Evolutionary conservation across 805 yeast genomes (phyloP).

Genomic region (Wickerhamomyces chaumierensis): DNA sequence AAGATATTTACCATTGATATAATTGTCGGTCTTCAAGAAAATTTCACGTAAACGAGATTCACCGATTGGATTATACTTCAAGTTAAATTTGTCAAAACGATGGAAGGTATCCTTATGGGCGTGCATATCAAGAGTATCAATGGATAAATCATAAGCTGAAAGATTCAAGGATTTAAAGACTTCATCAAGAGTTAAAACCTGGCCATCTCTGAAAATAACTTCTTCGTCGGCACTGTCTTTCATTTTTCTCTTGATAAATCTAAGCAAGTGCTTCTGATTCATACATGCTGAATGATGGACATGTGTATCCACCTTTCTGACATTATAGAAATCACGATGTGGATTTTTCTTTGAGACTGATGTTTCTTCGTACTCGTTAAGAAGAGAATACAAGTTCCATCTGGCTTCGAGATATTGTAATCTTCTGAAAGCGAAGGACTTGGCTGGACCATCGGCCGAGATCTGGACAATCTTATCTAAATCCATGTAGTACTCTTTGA

Average conservation of each 20-base stretch:
- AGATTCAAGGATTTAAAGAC: constrained; percentile 86
- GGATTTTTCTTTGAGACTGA: constrained; percentile 87
- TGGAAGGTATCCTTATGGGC: constrained; percentile 98
- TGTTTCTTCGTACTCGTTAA: constrained; percentile 89
- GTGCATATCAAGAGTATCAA: constrained; percentile 98
- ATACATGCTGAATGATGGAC: constrained; percentile 98
- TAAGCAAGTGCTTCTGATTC: constrained; percentile 93
- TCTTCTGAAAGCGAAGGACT: constrained; percentile 90
- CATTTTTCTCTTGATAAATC: constrained; percentile 91
- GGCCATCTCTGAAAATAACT: constrained; percentile 89
- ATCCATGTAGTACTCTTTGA: constrained; percentile 79
- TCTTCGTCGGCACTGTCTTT: constrained; percentile 79
- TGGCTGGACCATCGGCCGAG: constrained; percentile 91
- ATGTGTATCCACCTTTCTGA: constrained; percentile 95
- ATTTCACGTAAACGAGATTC: constrained; percentile 96
- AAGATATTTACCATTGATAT: constrained; percentile 73
- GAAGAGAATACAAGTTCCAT: constrained; percentile 82
- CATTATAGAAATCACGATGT: constrained; percentile 94
- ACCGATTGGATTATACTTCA: constrained; percentile 96
- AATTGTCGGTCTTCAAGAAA: constrained; percentile 91
- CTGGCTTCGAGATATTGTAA: constrained; percentile 91
- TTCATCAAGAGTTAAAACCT: constrained; percentile 72
- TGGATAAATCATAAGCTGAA: constrained; percentile 89
- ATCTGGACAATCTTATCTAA: constrained; percentile 60
- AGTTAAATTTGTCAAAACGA: constrained; percentile 92